Evolutionary conservation across 768 basidiomycete species (phyloP).

Genomic region (Lactarius pseudohatsudake): DNA sequence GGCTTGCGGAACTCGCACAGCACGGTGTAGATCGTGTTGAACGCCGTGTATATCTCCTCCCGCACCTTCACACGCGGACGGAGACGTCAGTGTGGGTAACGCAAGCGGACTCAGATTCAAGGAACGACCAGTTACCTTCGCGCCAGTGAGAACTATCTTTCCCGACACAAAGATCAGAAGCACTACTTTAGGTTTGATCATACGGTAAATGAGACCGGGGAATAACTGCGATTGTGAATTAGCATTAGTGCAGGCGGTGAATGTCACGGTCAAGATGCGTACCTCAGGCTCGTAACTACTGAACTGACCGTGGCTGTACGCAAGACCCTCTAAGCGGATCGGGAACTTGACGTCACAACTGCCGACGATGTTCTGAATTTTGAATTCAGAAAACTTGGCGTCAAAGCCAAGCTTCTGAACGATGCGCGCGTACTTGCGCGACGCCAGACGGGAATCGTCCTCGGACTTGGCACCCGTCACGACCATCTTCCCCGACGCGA

Average conservation of each 20-base stretch:
- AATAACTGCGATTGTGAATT: slow-evolving; percentile 63
- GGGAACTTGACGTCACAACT: slow-evolving; percentile 99
- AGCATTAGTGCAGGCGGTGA: slow-evolving; percentile 1
- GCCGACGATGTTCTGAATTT: slow-evolving; percentile 99
- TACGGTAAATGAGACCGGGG: slow-evolving; percentile 98
- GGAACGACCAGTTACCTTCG: slow-evolving; percentile 69
- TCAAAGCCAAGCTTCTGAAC: slow-evolving; percentile 99
- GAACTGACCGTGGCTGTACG: slow-evolving; percentile 97
- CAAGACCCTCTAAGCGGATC: slow-evolving; percentile 94
- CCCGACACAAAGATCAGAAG: slow-evolving; percentile 98
- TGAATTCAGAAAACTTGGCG: slow-evolving; percentile 99
- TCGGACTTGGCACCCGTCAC: slow-evolving; percentile 99
- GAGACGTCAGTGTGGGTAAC: slow-evolving; percentile 40
- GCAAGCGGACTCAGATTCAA: slow-evolving; percentile 5
- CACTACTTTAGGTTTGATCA: slow-evolving; percentile 99
- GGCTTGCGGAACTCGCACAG: slow-evolving; percentile 93
- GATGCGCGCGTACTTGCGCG: slow-evolving; percentile 98
- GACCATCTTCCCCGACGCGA: slow-evolving; percentile 99
- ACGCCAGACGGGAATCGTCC: slow-evolving; percentile 94
- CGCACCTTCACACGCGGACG: slow-evolving; percentile 65
- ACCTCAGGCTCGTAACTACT: slow-evolving; percentile 98
- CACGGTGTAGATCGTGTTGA: slow-evolving; percentile 99
- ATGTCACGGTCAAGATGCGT: slow-evolving; percentile 32
- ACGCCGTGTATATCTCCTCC: slow-evolving; percentile 99
- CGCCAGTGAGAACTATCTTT: slow-evolving; percentile 98